Evolutionary conservation across 495 filamentous ascomycete genomes (phyloP).

Genomic region (Trichoderma reesei): DNA sequence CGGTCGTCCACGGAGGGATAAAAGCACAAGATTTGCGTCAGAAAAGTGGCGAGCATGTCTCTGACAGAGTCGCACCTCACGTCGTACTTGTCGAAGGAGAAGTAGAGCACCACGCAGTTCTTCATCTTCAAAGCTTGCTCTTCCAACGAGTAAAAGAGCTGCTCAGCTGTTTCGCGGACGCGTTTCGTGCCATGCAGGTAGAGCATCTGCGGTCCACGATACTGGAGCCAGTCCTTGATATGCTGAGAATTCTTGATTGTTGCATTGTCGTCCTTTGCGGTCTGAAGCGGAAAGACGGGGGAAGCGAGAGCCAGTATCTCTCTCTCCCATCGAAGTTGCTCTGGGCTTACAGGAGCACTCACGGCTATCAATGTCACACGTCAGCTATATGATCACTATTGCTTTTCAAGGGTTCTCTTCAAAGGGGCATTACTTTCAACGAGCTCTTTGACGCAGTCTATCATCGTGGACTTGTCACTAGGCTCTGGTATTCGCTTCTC

Average conservation of each 20-base stretch:
- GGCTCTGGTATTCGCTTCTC: background rate
- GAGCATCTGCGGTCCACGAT: conserved; percentile 14
- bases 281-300: conserved; percentile 10
- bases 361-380: background rate
- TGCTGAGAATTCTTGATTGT: conserved; percentile 7
- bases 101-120: conserved; percentile 14
- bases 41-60: conserved; percentile 16
- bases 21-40: conserved; percentile 16
- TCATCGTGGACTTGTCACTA: background rate
- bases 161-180: conserved; percentile 7
- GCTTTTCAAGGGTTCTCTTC: no score
- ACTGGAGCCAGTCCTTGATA: conserved; percentile 11
- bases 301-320: conserved; percentile 7
- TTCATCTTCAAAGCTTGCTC: background rate
- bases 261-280: background rate
- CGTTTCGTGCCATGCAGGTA: conserved; percentile 11
- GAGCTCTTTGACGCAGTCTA: background rate
- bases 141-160: conserved; percentile 11
- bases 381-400: background rate
- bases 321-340: background rate
- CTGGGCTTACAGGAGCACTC: background rate
- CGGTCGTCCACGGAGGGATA: background rate
- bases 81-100: conserved; percentile 17
- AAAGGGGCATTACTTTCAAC: background rate
- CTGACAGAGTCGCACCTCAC: conserved; percentile 12